Evolutionary conservation across 495 filamentous ascomycete genomes (phyloP).

Genomic region (Penicillium manginii): DNA sequence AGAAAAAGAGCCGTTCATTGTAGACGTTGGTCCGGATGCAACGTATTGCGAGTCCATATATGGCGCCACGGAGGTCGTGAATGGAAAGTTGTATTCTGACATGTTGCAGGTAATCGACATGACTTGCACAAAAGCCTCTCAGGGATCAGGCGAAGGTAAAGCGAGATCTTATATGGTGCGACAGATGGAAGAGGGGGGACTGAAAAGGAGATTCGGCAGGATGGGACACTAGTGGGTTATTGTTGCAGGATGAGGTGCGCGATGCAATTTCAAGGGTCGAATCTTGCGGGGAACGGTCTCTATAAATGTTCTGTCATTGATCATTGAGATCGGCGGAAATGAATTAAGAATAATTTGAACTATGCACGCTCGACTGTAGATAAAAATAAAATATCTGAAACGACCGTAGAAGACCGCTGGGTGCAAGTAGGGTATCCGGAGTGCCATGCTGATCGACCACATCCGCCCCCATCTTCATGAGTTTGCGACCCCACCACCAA

Average conservation of each 20-base stretch:
- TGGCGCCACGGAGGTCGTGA: constrained; percentile 2
- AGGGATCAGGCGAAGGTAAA: neutral
- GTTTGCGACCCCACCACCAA: neutral
- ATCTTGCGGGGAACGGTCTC: neutral
- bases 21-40: neutral
- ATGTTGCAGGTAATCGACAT: constrained; percentile 15
- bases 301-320: neutral
- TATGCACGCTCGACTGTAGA: neutral
- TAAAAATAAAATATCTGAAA: constrained; percentile 4
- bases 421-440: neutral
- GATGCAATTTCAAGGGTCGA: neutral
- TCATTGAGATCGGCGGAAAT: neutral
- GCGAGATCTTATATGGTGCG: neutral
- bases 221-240: neutral
- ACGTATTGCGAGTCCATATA: constrained; percentile 9
- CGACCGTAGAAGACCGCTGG: neutral
- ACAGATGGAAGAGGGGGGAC: neutral
- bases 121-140: neutral
- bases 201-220: neutral
- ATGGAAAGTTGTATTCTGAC: constrained; percentile 8
- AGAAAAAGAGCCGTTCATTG: neutral
- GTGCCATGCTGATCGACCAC: neutral
- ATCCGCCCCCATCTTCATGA: neutral
- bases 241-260: neutral
- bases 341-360: neutral